Evolutionary conservation across 164 flowering plant genomes (phyloP).

Genomic region (Stephania japonica): DNA sequence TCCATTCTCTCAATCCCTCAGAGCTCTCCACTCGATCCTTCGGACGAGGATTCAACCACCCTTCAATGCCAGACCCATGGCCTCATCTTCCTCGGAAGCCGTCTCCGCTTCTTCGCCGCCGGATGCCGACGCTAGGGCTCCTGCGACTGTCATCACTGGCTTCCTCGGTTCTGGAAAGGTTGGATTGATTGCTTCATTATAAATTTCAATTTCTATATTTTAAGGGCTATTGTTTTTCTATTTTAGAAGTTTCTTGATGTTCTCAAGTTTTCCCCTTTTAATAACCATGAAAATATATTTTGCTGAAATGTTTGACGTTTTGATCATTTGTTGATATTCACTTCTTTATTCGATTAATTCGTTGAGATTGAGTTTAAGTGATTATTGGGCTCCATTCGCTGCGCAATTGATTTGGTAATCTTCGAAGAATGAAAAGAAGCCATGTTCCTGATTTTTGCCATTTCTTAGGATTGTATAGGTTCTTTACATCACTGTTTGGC

Average conservation of each 20-base stretch:
- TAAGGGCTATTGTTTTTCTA: too few species aligned
- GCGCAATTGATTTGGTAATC: too few species aligned
- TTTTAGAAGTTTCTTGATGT: too few species aligned
- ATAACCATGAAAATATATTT: too few species aligned
- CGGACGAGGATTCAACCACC: not conserved
- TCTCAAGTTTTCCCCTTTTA: too few species aligned
- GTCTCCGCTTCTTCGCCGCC: slow-evolving; percentile 8
- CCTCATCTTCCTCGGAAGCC: slow-evolving; percentile 21
- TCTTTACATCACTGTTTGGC: too few species aligned
- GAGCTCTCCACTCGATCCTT: slow-evolving; percentile 19
- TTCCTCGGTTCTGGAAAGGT: slow-evolving; percentile 97
- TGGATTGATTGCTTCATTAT: not conserved
- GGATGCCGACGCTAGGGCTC: slow-evolving; percentile 53
- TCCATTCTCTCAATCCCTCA: slow-evolving; percentile 9
- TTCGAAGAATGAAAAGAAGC: too few species aligned
- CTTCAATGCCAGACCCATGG: slow-evolving; percentile 24
- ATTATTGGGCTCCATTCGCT: too few species aligned
- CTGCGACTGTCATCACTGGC: slow-evolving; percentile 87
- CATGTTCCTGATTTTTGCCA: too few species aligned
- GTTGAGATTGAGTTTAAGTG: not conserved
- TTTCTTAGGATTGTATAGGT: too few species aligned
- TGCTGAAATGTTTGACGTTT: too few species aligned
- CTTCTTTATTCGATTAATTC: not conserved
- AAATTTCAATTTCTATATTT: too few species aligned
- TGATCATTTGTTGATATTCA: not conserved